phyloP scores from a whole-genome alignment of 352 stramenopile species.

The Phytophthora foliorum region DNA sequence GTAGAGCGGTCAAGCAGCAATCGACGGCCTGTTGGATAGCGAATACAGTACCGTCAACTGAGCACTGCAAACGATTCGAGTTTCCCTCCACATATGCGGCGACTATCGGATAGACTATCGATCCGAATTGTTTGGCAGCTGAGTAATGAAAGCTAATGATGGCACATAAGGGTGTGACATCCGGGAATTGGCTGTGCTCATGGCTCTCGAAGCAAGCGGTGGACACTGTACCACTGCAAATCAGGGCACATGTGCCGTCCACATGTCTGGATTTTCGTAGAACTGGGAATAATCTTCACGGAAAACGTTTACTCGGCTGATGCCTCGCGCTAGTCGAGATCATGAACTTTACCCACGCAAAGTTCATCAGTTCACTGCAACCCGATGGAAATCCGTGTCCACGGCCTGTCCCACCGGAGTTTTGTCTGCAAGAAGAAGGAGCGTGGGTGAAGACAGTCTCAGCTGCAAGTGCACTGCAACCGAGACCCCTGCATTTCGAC shows the following conservation, averaged over 20 bases:
- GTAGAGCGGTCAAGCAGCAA: background rate
- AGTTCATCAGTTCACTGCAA: background rate
- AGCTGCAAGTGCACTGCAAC: too few species aligned
- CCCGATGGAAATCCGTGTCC: background rate
- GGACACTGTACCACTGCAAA: slow-evolving; percentile 12
- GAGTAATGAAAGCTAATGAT: slow-evolving; percentile 25
- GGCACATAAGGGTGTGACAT: slow-evolving; percentile 26
- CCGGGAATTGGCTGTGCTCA: slow-evolving; percentile 35
- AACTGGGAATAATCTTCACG: slow-evolving; percentile 11
- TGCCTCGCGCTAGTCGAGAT: slow-evolving; percentile 3
- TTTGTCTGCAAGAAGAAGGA: background rate
- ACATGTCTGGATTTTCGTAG: slow-evolving; percentile 12
- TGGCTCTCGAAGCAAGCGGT: slow-evolving; percentile 21
- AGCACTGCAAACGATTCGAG: background rate
- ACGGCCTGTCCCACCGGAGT: background rate
- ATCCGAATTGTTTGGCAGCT: slow-evolving; percentile 24
- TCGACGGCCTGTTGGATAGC: slow-evolving; percentile 22
- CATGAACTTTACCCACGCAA: background rate
- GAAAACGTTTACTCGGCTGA: slow-evolving; percentile 13
- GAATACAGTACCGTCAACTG: background rate
- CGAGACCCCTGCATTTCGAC: too few species aligned
- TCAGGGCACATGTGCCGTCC: slow-evolving; percentile 1
- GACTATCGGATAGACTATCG: too few species aligned
- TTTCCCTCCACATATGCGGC: slow-evolving; percentile 17
- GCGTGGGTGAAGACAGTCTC: too few species aligned